Evolutionary conservation across 257 asterid genomes (phyloP), one percentile per base, ranked within the genome.

Genomic region (Salvia miltiorrhiza): DNA sequence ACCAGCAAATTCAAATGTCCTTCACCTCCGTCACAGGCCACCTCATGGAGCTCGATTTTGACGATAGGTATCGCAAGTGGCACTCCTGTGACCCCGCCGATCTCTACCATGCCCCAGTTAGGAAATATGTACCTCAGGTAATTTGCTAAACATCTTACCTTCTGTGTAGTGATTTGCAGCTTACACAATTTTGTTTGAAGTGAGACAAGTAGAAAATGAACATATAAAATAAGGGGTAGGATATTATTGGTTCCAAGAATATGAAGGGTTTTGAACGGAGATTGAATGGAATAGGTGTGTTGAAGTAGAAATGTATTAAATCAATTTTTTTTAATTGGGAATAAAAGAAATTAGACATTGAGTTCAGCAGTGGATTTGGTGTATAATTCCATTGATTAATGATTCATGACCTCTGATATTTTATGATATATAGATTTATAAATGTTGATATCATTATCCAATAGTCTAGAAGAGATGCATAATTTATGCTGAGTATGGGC

Each of bases 21-120:
- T 89, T 93, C 80, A 93, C 99, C 20, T 93, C 99, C 30, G 97
- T 93, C 45, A 90, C 96, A 1, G 99, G 99, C 10, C 99, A 93
- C 78, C 94, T 93, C 56, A 93, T 93, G 99, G 99, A 93, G 81
- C 84, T 90, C 63, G 97, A 89, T 1, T 93, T 93, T 73, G 96
- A 88, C 4, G 96, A 90, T 0, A 85, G 97, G 26, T 90, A 76
- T 71, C 88, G 95, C 11, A 90, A 84, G 78, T 93, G 99, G 99
- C 88, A 93, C 74, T 90, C 97, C 1, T 93, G 99, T 73, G 97
- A 93, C 81, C 99, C 99, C 20, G 72, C 76, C 71, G 95, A 90
- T 32, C 96, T 93, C 59, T 93, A 88, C 82, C 81, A 78, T 14
- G 97, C 97, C 23, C 93, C 96, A 17, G 87, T 93, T 47, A 86